Conservation (phyloP, 495 filamentous ascomycete species). For the Trichoderma gamsii region DNA sequence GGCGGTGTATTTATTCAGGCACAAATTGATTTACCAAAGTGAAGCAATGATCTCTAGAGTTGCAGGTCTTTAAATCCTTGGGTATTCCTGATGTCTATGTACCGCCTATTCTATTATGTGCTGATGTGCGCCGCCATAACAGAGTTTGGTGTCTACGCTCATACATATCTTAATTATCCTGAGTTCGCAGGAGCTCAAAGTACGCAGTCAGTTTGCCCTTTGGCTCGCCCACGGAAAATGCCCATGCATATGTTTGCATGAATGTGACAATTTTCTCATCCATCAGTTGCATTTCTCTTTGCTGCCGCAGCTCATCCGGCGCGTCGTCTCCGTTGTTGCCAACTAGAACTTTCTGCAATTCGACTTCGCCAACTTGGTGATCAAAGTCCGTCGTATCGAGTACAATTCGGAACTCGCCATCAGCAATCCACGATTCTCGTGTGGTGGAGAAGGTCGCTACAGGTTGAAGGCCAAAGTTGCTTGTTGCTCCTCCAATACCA, state of each 20-base stretch:
- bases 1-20: too few relatives aligned
- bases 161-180: background rate
- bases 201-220: constrained; percentile 38
- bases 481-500: constrained; percentile 10
- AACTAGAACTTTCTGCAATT: constrained; percentile 22
- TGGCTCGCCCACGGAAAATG: constrained; percentile 27
- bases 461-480: constrained; percentile 25
- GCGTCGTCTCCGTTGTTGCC: background rate
- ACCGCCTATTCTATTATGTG: too few relatives aligned
- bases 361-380: constrained; percentile 36
- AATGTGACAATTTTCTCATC: constrained; percentile 31
- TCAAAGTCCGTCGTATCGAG: constrained; percentile 33
- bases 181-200: constrained; percentile 21
- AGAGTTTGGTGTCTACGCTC: background rate
- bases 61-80: too few relatives aligned
- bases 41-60: too few relatives aligned
- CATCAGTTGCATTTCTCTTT: constrained; percentile 26
- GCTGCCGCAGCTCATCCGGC: constrained; percentile 22
- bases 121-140: background rate
- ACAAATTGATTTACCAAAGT: too few relatives aligned
- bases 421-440: constrained; percentile 29
- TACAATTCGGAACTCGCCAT: constrained; percentile 31
- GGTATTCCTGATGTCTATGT: too few relatives aligned
- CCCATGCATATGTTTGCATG: constrained; percentile 33
- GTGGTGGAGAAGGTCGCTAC: constrained; percentile 29